phyloP scores from a whole-genome alignment of 345 rosid species.

The Eutrema japonicum region DNA sequence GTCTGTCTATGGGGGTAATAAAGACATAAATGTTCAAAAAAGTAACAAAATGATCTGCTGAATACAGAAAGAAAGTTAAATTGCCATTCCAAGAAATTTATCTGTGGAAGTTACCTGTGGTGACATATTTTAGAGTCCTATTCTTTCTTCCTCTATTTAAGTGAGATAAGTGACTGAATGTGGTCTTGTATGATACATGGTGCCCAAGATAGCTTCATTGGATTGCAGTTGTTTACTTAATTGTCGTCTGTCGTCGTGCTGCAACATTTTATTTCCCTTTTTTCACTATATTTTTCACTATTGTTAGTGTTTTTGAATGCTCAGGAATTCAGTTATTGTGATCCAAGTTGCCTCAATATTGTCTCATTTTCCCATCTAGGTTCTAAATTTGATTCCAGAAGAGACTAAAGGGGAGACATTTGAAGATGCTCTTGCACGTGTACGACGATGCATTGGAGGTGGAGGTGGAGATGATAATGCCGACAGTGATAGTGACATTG shows the following conservation, averaged over 20 bases:
- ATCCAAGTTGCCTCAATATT: conserved; percentile 13
- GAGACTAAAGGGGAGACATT: conserved; percentile 81
- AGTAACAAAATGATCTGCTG: neutral
- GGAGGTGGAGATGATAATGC: conserved; percentile 77
- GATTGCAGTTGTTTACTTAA: conserved; percentile 15
- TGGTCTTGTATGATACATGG: conserved; percentile 11
- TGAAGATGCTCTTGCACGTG: conserved; percentile 90
- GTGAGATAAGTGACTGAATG: conserved; percentile 9
- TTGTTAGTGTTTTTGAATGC: conserved; percentile 15
- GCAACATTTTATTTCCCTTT: conserved; percentile 5
- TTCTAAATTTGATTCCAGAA: conserved; percentile 79
- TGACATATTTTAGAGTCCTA: neutral
- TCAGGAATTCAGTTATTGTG: conserved; percentile 22
- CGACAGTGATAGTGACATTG: conserved; percentile 95
- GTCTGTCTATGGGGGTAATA: neutral
- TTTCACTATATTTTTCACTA: neutral
- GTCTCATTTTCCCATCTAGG: conserved; percentile 49
- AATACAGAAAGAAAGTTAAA: neutral
- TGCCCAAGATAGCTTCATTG: conserved; percentile 14
- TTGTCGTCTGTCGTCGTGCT: conserved; percentile 11
- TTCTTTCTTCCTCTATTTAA: neutral
- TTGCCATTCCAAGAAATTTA: conserved; percentile 3
- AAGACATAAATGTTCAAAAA: neutral
- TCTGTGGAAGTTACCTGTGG: conserved; percentile 21
- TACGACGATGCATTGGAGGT: conserved; percentile 92